Evolutionary conservation across 495 filamentous ascomycete species (phyloP), one percentile per base, ranked within the genome.

Genomic region (Xylaria curta): DNA sequence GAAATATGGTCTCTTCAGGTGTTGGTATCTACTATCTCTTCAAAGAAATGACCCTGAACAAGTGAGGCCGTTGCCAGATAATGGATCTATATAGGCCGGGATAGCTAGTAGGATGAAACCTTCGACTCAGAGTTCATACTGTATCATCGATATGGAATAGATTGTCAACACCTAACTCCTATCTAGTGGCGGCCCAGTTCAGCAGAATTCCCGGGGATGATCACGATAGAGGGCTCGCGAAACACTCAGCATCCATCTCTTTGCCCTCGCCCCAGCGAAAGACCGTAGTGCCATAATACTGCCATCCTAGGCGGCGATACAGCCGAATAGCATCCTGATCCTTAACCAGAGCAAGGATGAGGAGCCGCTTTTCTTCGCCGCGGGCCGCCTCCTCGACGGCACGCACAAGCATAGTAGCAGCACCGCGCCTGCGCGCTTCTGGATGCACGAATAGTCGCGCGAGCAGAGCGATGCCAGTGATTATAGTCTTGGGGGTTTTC

Each of bases 361-460:
- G 38, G 21, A 72, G 40, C 42, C 68, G 56, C 47, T 51, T 56
- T 17, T 64, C 68, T 19, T 24, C 56, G 19, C 28, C 28, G 42
- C 64, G 58, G 26, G 64, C 59, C 38, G 66, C 74, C 21, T 74
- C 65, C 49, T 69, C 65, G 33, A 66, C 74, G 12, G 58, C 44
- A 13, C 67, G 28, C 17, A 76, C 64, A 10, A 73, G 72, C 47
- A 26, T 56, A 26, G 68, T 74, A 7, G 71, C 72, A 4, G 33
- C 64, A 42, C 72, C 69, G 36, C 69, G 56, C 8, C 46, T 68
- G 19, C 68, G 71, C 46, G 31, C 38, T 47, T 61, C 33, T 6
- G 71, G 74, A n/a, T 73, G 68, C 17, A 76, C 74, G n/a, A 76
- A 73, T 17, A 73, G 74, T n/a, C 74, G 66, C 26, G 26, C 24